Percentiles rank a stretch among this genome's conserved stretches.
These are phyloP conservation scores for Cystofilobasidium capitatum DNA, from an alignment of 768 basidiomycete genomes.

Conservation along the genomic window DNA sequence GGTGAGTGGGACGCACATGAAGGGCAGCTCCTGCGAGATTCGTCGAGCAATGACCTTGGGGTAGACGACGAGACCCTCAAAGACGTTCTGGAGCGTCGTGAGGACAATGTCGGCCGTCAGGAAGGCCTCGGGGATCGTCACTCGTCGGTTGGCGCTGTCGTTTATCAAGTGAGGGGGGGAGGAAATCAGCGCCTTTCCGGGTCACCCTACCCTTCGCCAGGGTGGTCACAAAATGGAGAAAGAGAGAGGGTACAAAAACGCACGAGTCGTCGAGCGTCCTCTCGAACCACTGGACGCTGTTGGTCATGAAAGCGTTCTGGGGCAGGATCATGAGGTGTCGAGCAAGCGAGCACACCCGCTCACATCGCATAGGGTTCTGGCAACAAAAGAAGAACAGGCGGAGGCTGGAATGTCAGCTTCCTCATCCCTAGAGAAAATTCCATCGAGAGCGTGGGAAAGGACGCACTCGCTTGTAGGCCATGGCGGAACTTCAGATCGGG, in stretches of 20 bases:
- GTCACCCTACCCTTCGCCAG: too few relatives aligned
- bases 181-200: neutral
- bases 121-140: constrained; percentile 94
- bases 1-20: constrained; percentile 55
- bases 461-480: constrained; percentile 28
- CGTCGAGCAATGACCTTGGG: constrained; percentile 87
- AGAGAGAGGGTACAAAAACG: neutral
- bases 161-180: too few relatives aligned
- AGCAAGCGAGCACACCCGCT: constrained; percentile 92
- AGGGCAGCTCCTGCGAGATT: constrained; percentile 88
- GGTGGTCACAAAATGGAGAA: neutral
- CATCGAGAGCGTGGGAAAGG: neutral
- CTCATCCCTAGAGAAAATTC: neutral
- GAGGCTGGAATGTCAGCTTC: neutral
- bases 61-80: constrained; percentile 98
- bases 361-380: constrained; percentile 90
- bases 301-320: constrained; percentile 91
- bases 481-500: constrained; percentile 18
- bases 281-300: constrained; percentile 96
- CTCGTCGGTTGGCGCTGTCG: constrained; percentile 91
- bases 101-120: constrained; percentile 93
- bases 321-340: constrained; percentile 91
- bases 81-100: constrained; percentile 89
- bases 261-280: constrained; percentile 76
- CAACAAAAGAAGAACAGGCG: too few relatives aligned